phyloP scores from a whole-genome alignment of 2,329 filamentous ascomycete genomes.

The Trichoderma simmonsii region DNA sequence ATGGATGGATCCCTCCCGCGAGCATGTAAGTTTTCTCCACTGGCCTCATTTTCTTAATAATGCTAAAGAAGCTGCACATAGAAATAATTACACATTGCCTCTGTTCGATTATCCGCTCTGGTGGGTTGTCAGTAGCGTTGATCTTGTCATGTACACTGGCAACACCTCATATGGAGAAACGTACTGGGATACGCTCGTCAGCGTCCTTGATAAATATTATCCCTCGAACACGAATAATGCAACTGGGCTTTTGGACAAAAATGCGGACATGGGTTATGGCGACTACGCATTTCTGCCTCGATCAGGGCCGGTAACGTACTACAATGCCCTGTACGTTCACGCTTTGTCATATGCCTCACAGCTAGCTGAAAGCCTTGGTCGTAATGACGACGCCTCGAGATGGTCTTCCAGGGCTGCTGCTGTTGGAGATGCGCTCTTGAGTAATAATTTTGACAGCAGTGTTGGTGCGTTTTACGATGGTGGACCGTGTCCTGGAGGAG shows the following conservation, averaged over 20 bases:
- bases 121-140: conserved; percentile 49
- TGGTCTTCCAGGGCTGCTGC: conserved; percentile 39
- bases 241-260: conserved; percentile 43
- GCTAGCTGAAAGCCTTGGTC: conserved; percentile 36
- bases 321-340: conserved; percentile 49
- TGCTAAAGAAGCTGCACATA: conserved; percentile 18
- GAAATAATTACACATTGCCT: conserved; percentile 44
- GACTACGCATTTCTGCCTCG: conserved; percentile 52
- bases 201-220: conserved; percentile 46
- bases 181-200: conserved; percentile 41
- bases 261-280: conserved; percentile 38
- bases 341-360: conserved; percentile 44
- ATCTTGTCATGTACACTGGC: conserved; percentile 49
- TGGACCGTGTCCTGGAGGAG: conserved; percentile 26
- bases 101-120: conserved; percentile 53
- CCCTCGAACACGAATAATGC: conserved; percentile 38
- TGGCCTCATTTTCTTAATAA: not conserved
- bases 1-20: conserved; percentile 54
- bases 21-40: conserved; percentile 41
- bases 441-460: conserved; percentile 40
- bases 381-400: conserved; percentile 33
- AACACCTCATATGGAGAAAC: conserved; percentile 39
- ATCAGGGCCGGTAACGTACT: conserved; percentile 48
- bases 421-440: conserved; percentile 36
- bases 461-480: conserved; percentile 48